Evolutionary conservation across 2,329 filamentous ascomycete species (phyloP), one percentile per base, ranked within the genome.

Genomic region (Ilyonectria sp.): DNA sequence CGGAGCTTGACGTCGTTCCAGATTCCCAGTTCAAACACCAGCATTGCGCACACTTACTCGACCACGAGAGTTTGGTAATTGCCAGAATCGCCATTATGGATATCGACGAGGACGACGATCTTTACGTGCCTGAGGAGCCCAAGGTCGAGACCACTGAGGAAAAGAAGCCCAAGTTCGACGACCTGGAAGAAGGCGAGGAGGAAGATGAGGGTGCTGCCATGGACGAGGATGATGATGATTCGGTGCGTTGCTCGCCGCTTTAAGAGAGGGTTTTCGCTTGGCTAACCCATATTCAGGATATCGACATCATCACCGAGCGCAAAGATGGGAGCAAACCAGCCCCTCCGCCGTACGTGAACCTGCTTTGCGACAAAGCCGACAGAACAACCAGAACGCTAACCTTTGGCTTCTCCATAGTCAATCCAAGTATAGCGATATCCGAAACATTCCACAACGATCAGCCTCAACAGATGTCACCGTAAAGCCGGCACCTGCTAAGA

Each of bases 51-150:
- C 17, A 23, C 46, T 55, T 31, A 35, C 26, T 35, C 11, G 13
- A 55, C 15, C 56, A 33, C 21, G 31, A 26, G 10, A 43, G 15
- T 11, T 52, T 13, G 5, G 2, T 19, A 33, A 7, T 23, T 47
- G 15, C 6, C 52, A 29, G 21, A 19, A 73, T 69, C 65, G 68
- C 64, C 76, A 84, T 70, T 23, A 91, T 92, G 89, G 89, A 92
- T 76, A 87, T 91, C 65, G 90, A 92, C 79, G 89, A 91, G 71
- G 89, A 91, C 57, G 90, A 91, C 71, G 90, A 92, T 79, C 90
- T 92, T 74, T 92, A 92, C 76, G 87, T 86, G 65, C 86, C 87
- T 1, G 89, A 91, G 67, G 89, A 90, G 78, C 82, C 85, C 44
- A 82, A 82, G 56, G 75, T 77, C 21, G 77, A 85, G 62, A 72